Evolutionary conservation across 371 early-diverging fungal genomes (phyloP).

Genomic region (Lichtheimia ornata): DNA sequence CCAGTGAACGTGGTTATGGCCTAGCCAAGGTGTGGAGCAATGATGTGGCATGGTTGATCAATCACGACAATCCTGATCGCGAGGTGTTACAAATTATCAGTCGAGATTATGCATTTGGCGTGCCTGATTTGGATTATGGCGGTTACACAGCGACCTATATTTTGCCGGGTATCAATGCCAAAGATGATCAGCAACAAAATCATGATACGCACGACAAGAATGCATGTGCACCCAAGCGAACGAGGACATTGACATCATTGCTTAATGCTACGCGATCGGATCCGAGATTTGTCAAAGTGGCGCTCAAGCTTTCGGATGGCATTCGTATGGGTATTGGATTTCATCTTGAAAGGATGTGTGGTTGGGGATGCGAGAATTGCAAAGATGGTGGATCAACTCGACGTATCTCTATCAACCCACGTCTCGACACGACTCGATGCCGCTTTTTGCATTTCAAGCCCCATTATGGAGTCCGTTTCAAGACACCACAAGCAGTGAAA

Average conservation of each 20-base stretch:
- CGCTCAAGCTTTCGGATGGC: conserved; percentile 45
- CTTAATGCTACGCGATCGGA: conserved; percentile 6
- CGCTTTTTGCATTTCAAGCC: conserved; percentile 47
- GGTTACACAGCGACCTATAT: conserved; percentile 31
- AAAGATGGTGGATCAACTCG: conserved; percentile 17
- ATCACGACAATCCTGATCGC: conserved; percentile 38
- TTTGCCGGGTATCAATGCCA: conserved; percentile 5
- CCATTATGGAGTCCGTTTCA: conserved; percentile 54
- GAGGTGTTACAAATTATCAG: conserved; percentile 54
- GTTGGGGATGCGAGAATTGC: conserved; percentile 47
- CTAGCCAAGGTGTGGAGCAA: conserved; percentile 51
- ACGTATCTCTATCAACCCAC: conserved; percentile 9
- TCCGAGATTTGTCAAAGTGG: conserved; percentile 34
- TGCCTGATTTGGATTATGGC: conserved; percentile 45
- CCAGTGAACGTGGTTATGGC: conserved; percentile 45
- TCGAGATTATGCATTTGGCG: conserved; percentile 47
- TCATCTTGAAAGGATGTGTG: conserved; percentile 32
- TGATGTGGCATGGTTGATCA: conserved; percentile 38
- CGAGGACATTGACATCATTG: conserved; percentile 2
- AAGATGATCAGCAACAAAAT: background rate
- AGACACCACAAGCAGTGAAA: conserved; percentile 43
- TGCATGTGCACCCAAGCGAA: conserved; percentile 8
- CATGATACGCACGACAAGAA: background rate
- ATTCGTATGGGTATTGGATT: conserved; percentile 52
- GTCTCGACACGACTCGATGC: conserved; percentile 17